Percentiles rank a stretch among this genome's conserved stretches.
Evolutionary conservation across 2,329 filamentous ascomycete genomes (phyloP).

Genomic region (Colletotrichum sublineola): DNA sequence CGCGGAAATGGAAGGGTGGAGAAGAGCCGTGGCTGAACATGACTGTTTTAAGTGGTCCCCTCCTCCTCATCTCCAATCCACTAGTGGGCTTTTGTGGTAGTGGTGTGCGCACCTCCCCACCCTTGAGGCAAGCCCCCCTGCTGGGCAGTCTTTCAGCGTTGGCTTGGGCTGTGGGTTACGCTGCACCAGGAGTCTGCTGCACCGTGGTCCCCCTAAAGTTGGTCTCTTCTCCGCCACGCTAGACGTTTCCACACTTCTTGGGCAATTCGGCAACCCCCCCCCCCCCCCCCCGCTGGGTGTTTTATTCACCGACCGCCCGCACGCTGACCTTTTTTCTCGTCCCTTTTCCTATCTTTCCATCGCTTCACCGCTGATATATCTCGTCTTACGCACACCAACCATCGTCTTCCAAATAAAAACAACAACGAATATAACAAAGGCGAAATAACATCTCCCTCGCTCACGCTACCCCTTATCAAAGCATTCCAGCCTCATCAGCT

Average conservation of each 20-base stretch:
- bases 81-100: slow-evolving; percentile 6
- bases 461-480: slow-evolving; percentile 23
- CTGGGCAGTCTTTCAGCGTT: neutral
- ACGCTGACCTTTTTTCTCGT: neutral
- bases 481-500: slow-evolving; percentile 16
- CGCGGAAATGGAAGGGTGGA: slow-evolving; percentile 17
- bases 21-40: slow-evolving; percentile 25
- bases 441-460: neutral
- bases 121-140: slow-evolving; percentile 2
- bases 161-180: slow-evolving; percentile 11
- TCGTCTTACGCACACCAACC: slow-evolving; percentile 25
- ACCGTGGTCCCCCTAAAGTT: slow-evolving; percentile 3
- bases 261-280: neutral
- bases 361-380: slow-evolving; percentile 37
- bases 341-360: slow-evolving; percentile 19
- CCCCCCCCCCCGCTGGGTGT: slow-evolving; percentile 8
- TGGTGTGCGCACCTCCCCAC: slow-evolving; percentile 9
- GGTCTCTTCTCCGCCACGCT: slow-evolving; percentile 32
- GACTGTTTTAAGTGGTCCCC: slow-evolving; percentile 21
- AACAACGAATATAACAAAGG: neutral
- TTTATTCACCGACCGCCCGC: slow-evolving; percentile 29
- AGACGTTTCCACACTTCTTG: slow-evolving; percentile 31
- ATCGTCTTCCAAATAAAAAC: neutral
- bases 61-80: slow-evolving; percentile 1
- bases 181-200: slow-evolving; percentile 1